Evolutionary conservation across 2,329 filamentous ascomycete species (phyloP).

Genomic region (Trichoderma sp.): DNA sequence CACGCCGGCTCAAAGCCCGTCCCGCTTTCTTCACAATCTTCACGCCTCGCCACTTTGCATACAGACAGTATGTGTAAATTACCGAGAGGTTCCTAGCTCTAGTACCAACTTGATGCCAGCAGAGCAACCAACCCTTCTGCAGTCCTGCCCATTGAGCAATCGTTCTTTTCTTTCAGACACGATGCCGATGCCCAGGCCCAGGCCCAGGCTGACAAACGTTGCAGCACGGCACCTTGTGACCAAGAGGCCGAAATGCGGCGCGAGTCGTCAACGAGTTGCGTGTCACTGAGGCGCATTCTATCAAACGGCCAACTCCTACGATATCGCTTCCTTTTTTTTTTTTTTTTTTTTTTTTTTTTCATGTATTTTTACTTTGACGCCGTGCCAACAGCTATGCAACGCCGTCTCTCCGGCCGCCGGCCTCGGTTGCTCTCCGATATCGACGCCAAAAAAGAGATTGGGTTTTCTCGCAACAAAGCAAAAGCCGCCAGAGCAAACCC

Average conservation of each 20-base stretch:
- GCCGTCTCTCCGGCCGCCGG: not conserved
- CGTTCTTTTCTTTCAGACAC: not conserved
- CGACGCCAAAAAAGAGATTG: not conserved
- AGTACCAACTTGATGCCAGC: not conserved
- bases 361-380: not conserved
- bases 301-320: not conserved
- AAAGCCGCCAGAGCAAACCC: not conserved
- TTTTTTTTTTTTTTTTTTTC: too few species aligned
- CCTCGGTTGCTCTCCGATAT: slow-evolving; percentile 10
- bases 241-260: not conserved
- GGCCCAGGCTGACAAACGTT: not conserved
- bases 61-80: not conserved
- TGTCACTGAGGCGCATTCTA: not conserved
- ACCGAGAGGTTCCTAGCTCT: not conserved
- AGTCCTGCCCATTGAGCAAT: not conserved
- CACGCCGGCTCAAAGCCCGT: not conserved
- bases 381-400: not conserved
- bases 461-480: not conserved
- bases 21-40: not conserved
- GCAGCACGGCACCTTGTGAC: not conserved
- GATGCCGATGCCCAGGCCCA: not conserved
- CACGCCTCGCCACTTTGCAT: not conserved
- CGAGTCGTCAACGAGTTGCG: not conserved
- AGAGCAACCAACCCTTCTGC: not conserved
- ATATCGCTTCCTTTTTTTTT: not conserved